Conservation (phyloP, 2,329 filamentous ascomycete genomes). For the Cyphellophora europaea region DNA sequence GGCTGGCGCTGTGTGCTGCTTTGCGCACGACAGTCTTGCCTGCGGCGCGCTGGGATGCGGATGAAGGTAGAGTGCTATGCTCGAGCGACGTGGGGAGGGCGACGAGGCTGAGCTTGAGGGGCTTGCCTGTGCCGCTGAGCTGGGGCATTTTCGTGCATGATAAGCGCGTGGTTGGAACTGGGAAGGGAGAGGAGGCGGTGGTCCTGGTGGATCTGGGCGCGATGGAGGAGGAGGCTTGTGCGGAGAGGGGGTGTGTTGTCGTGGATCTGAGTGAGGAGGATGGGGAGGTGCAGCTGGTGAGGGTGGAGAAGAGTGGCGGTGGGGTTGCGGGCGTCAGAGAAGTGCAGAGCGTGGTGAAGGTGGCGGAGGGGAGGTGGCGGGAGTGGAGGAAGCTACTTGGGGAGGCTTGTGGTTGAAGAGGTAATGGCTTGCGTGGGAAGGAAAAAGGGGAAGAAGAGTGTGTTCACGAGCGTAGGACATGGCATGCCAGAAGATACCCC, state of each 20-base stretch:
- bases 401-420: no score
- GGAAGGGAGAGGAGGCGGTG: slow-evolving; percentile 44
- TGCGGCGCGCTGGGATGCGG: slow-evolving; percentile 70
- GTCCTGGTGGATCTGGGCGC: slow-evolving; percentile 80
- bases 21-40: slow-evolving; percentile 70
- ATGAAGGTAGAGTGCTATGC: slow-evolving; percentile 71
- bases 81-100: slow-evolving; percentile 49
- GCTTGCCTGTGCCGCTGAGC: slow-evolving; percentile 64
- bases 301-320: slow-evolving; percentile 78
- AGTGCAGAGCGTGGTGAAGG: neutral
- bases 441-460: no score
- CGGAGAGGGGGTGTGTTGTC: slow-evolving; percentile 73
- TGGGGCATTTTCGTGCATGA: slow-evolving; percentile 67
- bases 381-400: no score
- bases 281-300: slow-evolving; percentile 47
- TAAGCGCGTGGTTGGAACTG: slow-evolving; percentile 35
- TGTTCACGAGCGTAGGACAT: no score
- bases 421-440: no score
- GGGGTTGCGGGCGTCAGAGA: slow-evolving; percentile 14
- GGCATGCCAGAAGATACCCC: no score
- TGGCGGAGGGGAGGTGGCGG: neutral
- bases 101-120: slow-evolving; percentile 51
- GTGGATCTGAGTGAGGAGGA: slow-evolving; percentile 53
- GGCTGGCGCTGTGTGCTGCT: slow-evolving; percentile 74
- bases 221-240: slow-evolving; percentile 77